Percentiles rank a stretch among this genome's conserved stretches.
These are phyloP conservation scores for Colletotrichum navitas DNA, from an alignment of 2,329 filamentous ascomycete genomes.

Conservation along the genomic window DNA sequence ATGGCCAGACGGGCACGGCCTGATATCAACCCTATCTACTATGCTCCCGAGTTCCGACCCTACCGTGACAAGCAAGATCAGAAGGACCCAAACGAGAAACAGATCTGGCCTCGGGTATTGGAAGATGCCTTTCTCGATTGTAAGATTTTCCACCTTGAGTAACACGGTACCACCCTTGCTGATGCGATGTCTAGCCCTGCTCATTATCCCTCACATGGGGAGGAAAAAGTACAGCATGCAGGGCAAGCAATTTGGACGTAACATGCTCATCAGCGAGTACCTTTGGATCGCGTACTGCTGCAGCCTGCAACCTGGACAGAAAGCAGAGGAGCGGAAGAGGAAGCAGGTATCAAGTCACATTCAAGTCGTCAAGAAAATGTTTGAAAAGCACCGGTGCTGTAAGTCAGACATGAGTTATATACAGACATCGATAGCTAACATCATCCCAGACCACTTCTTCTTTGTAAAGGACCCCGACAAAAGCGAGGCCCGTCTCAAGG, in stretches of 20 bases:
- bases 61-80: slow-evolving; percentile 75
- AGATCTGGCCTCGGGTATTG: slow-evolving; percentile 72
- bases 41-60: slow-evolving; percentile 72
- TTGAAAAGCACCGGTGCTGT: slow-evolving; percentile 73
- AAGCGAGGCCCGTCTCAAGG: slow-evolving; percentile 63
- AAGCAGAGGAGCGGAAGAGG: slow-evolving; percentile 63
- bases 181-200: slow-evolving; percentile 61
- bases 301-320: slow-evolving; percentile 59
- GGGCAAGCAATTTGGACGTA: slow-evolving; percentile 73
- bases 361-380: slow-evolving; percentile 77
- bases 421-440: slow-evolving; percentile 17
- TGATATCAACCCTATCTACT: slow-evolving; percentile 70
- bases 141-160: slow-evolving; percentile 52
- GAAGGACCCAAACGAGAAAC: slow-evolving; percentile 72
- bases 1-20: slow-evolving; percentile 51
- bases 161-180: slow-evolving; percentile 3
- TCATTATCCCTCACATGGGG: slow-evolving; percentile 75
- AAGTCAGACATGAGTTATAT: slow-evolving; percentile 50
- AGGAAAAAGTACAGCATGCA: slow-evolving; percentile 75
- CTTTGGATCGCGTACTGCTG: slow-evolving; percentile 68
- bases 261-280: slow-evolving; percentile 78
- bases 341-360: slow-evolving; percentile 80
- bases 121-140: slow-evolving; percentile 77
- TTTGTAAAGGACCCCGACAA: slow-evolving; percentile 67
- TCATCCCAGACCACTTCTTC: slow-evolving; percentile 66